phyloP scores from a whole-genome alignment of 2,329 filamentous ascomycete species.

The Exophiala bonariae region DNA sequence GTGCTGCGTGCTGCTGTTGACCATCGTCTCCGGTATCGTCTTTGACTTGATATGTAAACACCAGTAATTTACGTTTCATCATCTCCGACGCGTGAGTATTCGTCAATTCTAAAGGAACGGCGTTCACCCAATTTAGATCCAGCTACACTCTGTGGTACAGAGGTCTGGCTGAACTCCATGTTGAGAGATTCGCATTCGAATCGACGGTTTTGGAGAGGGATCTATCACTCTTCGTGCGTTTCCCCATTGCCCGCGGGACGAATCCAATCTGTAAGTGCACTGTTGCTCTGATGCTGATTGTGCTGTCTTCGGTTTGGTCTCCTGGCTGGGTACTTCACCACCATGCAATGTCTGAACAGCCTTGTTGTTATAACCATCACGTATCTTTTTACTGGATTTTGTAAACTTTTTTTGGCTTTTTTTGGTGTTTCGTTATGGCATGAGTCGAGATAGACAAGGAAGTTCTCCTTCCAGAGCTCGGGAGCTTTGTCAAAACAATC shows the following conservation, averaged over 20 bases:
- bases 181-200: too few species aligned
- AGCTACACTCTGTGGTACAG: too few species aligned
- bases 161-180: too few species aligned
- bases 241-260: neutral
- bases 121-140: too few species aligned
- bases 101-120: too few species aligned
- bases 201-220: too few species aligned
- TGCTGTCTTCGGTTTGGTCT: conserved; percentile 21
- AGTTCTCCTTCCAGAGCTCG: neutral
- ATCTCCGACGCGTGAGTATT: too few species aligned
- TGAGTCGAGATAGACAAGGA: conserved; percentile 1
- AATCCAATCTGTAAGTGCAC: conserved; percentile 16
- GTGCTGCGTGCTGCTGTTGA: too few species aligned
- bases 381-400: conserved; percentile 16
- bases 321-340: conserved; percentile 15
- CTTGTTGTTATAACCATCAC: conserved; percentile 7
- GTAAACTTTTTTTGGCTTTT: conserved; percentile 25
- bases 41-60: too few species aligned
- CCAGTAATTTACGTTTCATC: too few species aligned
- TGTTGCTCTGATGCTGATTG: conserved; percentile 25
- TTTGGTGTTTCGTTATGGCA: conserved; percentile 18
- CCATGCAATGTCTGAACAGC: conserved; percentile 13
- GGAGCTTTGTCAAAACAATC: too few species aligned
- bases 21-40: too few species aligned
- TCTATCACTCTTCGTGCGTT: neutral